A percentile compares a stretch with the other conserved stretches of the same genome.
These are phyloP conservation scores for Shiraia sp. DNA, from an alignment of 2,329 filamentous ascomycete species.

Conservation along the genomic window DNA sequence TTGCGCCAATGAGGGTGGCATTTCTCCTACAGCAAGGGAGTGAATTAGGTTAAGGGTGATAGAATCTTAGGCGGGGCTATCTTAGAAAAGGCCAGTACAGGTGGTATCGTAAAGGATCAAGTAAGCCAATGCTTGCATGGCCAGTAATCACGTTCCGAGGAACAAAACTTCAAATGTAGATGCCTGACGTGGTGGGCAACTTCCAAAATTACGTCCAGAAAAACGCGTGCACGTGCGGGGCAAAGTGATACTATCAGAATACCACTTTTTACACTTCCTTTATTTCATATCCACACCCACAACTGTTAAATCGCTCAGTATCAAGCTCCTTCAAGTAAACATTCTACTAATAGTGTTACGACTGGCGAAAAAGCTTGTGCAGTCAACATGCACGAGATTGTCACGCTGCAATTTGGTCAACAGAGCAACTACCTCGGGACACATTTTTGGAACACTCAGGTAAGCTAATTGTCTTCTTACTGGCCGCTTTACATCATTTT, in stretches of 20 bases:
- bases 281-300: not conserved
- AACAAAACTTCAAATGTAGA: too few species aligned
- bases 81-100: not conserved
- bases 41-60: too few species aligned
- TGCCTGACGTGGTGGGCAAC: too few species aligned
- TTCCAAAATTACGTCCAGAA: not conserved
- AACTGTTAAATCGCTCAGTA: not conserved
- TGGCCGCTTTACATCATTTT: not conserved
- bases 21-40: too few species aligned
- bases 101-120: too few species aligned
- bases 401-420: slow-evolving; percentile 91
- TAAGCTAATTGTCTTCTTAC: slow-evolving; percentile 40
- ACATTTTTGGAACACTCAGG: slow-evolving; percentile 97
- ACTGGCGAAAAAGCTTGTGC: not conserved
- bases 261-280: slow-evolving; percentile 10
- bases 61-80: not conserved
- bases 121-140: too few species aligned
- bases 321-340: not conserved
- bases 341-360: not conserved
- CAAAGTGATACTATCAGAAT: slow-evolving; percentile 7
- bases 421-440: slow-evolving; percentile 91
- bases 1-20: not conserved
- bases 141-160: too few species aligned
- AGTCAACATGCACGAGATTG: slow-evolving; percentile 81
- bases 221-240: slow-evolving; percentile 33